These are phyloP conservation scores for Paecilomyces formosus DNA, from an alignment of 2,329 filamentous ascomycete genomes.

Conservation along the genomic window DNA sequence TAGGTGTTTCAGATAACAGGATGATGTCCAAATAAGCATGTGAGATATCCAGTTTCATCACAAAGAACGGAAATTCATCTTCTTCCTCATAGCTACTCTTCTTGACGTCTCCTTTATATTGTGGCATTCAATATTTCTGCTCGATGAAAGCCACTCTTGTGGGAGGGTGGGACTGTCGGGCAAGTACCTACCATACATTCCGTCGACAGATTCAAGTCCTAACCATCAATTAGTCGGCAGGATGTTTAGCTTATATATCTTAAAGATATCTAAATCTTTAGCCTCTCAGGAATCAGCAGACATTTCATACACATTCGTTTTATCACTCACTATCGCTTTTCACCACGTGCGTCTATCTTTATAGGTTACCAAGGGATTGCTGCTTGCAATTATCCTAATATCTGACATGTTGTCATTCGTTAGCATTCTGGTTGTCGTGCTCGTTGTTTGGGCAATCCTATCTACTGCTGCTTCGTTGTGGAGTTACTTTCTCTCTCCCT, in stretches of 20 bases:
- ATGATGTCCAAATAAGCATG: background rate
- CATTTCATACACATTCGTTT: background rate
- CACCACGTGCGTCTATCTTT: background rate
- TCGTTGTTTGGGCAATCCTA: background rate
- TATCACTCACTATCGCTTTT: background rate
- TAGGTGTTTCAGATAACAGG: background rate
- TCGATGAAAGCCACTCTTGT: background rate
- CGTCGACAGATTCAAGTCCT: background rate
- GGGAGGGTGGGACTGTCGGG: no score
- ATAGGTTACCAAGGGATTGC: background rate
- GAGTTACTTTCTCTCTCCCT: background rate
- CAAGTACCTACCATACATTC: no score
- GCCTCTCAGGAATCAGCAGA: background rate
- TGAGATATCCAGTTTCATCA: background rate
- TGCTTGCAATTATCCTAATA: background rate
- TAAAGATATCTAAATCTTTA: background rate
- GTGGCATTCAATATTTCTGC: background rate
- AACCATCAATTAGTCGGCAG: background rate
- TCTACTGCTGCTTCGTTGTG: background rate
- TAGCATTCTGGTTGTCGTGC: background rate
- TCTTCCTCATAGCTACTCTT: background rate
- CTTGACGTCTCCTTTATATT: background rate
- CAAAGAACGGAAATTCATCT: background rate
- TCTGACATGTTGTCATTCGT: background rate
- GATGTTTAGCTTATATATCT: background rate